Conservation (phyloP, 176 grass and related monocot species). For the Thalia dealbata region DNA sequence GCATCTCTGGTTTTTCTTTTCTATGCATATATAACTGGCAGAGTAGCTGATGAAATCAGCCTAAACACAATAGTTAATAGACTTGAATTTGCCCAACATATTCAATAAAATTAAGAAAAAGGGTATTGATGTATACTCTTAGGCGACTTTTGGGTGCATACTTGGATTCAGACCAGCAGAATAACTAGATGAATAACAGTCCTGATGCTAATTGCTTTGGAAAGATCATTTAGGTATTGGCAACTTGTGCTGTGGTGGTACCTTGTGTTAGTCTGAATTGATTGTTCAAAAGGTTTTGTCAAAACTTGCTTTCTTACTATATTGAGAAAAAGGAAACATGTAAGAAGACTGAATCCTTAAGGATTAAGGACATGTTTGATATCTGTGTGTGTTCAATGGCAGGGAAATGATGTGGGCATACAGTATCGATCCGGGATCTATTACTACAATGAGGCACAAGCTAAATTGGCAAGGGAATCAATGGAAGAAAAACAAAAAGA, state of each 20-base stretch:
- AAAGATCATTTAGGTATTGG: background rate
- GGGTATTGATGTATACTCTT: too few relatives aligned
- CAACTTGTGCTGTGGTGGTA: background rate
- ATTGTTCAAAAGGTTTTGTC: too few relatives aligned
- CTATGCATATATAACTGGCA: background rate
- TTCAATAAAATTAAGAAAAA: too few relatives aligned
- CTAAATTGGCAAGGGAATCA: conserved; percentile 38
- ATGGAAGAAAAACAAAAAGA: conserved; percentile 50
- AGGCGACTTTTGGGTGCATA: background rate
- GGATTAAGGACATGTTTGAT: too few relatives aligned
- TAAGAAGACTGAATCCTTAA: too few relatives aligned
- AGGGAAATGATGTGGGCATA: conserved; percentile 83
- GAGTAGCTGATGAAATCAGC: background rate
- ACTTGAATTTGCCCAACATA: background rate
- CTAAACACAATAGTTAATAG: background rate
- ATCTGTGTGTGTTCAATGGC: background rate
- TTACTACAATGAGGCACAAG: conserved; percentile 78
- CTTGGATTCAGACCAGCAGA: background rate
- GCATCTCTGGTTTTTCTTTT: background rate
- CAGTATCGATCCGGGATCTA: conserved; percentile 97
- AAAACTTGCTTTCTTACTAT: too few relatives aligned
- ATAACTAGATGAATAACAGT: too few relatives aligned
- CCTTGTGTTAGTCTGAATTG: background rate
- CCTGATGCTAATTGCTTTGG: background rate
- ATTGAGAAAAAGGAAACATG: too few relatives aligned